These are phyloP conservation scores for Clavulina sp. DNA, from an alignment of 768 basidiomycete species.

Conservation along the genomic window DNA sequence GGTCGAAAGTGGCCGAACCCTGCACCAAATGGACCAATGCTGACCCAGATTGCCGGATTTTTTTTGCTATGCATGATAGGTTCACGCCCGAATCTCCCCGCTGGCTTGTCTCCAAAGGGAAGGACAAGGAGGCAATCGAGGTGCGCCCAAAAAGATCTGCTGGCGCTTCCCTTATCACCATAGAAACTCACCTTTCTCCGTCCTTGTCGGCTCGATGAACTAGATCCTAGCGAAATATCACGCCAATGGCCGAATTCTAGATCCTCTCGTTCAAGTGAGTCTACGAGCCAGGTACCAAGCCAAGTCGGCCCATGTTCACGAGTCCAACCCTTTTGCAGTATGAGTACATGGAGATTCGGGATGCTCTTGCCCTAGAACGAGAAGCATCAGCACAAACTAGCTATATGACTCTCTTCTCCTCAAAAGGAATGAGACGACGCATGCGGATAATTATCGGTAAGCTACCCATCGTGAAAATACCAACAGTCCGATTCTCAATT, in stretches of 20 bases:
- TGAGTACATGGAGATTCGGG: conserved; percentile 33
- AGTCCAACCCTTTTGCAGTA: conserved; percentile 7
- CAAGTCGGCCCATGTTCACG: neutral
- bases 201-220: conserved; percentile 44
- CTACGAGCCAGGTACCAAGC: conserved; percentile 12
- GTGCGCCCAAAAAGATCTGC: conserved; percentile 1
- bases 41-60: too few species aligned
- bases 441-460: conserved; percentile 42
- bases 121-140: conserved; percentile 28
- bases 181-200: too few species aligned
- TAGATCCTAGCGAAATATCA: conserved; percentile 54
- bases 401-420: conserved; percentile 37
- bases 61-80: too few species aligned
- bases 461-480: neutral
- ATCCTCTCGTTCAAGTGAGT: conserved; percentile 42
- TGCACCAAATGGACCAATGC: too few species aligned
- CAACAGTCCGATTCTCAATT: neutral
- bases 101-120: conserved; percentile 38
- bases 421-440: conserved; percentile 48
- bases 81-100: conserved; percentile 54
- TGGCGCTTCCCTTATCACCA: too few species aligned
- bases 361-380: conserved; percentile 46
- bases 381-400: conserved; percentile 32
- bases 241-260: conserved; percentile 40
- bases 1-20: too few species aligned